Conservation (phyloP, 176 grass and related monocot species). For the Oryza coarctata region DNA sequence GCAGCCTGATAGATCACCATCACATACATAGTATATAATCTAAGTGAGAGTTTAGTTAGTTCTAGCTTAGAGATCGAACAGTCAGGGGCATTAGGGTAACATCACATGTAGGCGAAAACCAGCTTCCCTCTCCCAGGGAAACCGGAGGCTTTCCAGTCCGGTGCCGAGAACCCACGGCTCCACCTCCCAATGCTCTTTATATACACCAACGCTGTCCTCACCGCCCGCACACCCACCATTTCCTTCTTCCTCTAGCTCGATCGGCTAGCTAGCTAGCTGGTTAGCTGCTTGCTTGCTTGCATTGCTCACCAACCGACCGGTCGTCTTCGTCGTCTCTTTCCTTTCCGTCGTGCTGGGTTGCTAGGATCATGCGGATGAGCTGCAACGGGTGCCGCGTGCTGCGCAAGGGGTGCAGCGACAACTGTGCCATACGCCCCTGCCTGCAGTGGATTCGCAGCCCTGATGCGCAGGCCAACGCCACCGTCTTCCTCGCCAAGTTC, state of each 20-base stretch:
- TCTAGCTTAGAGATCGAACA: not conserved
- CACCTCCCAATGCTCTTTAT: constrained; percentile 46
- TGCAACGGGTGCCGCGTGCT: constrained; percentile 69
- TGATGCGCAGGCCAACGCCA: constrained; percentile 59
- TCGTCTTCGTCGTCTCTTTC: not conserved
- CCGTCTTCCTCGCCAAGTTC: constrained; percentile 71
- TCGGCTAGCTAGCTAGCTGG: not conserved
- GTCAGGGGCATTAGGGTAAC: constrained; percentile 7
- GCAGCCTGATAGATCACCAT: not conserved
- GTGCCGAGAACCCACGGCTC: constrained; percentile 39
- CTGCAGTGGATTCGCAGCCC: constrained; percentile 58
- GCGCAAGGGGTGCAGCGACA: constrained; percentile 54
- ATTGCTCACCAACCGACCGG: not conserved
- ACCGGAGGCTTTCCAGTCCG: constrained; percentile 36
- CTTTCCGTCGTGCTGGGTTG: not conserved
- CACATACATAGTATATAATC: not conserved
- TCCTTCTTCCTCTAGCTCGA: not conserved
- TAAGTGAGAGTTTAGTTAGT: not conserved
- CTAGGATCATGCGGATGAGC: constrained; percentile 49
- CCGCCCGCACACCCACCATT: not conserved
- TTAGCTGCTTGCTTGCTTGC: too few relatives aligned
- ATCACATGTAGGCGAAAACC: constrained; percentile 9
- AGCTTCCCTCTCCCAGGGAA: constrained; percentile 42
- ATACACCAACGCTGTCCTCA: not conserved
- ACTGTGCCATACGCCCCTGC: constrained; percentile 53